Percentiles rank a stretch among this genome's conserved stretches.
Evolutionary conservation across 1,284 basidiomycete genomes (phyloP).

Genomic region (Sutorius eximius): DNA sequence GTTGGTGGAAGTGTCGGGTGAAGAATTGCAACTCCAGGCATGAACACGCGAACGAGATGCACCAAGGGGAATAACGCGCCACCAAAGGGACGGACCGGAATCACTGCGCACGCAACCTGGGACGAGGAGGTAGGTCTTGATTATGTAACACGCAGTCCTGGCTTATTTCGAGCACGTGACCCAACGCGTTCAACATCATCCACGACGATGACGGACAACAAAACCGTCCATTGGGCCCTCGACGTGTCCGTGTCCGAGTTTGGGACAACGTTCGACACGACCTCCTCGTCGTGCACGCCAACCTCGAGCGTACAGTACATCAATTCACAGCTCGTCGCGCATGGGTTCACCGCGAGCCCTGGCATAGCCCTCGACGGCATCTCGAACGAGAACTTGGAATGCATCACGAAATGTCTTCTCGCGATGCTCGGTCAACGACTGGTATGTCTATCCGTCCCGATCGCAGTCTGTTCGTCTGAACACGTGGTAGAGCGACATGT

Average conservation of each 20-base stretch:
- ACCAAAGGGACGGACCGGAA: conserved; percentile 9
- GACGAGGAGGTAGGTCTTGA: conserved; percentile 7
- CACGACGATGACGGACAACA: conserved; percentile 37
- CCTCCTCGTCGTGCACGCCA: conserved; percentile 44
- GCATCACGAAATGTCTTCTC: conserved; percentile 73
- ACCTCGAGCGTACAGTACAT: conserved; percentile 48
- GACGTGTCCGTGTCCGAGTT: conserved; percentile 42
- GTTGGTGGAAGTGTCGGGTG: conserved; percentile 32
- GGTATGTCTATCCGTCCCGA: conserved; percentile 47
- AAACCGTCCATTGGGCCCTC: conserved; percentile 49
- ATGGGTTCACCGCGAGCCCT: conserved; percentile 70
- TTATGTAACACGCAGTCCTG: conserved; percentile 34
- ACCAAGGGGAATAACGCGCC: not conserved
- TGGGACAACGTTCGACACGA: conserved; percentile 43
- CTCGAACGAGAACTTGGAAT: conserved; percentile 59
- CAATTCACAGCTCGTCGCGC: conserved; percentile 36
- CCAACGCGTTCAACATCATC: conserved; percentile 28
- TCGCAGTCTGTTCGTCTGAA: conserved; percentile 2
- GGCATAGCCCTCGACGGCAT: conserved; percentile 52
- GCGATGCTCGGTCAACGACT: conserved; percentile 76
- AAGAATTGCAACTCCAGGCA: conserved; percentile 42
- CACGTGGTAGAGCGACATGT: conserved; percentile 69
- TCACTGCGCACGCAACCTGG: conserved; percentile 8
- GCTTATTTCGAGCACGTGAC: conserved; percentile 32
- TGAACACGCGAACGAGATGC: conserved; percentile 22